Percentiles rank a stretch among this genome's conserved stretches.
phyloP scores from a whole-genome alignment of 306 rosid genomes.

The Cicer yamashitae region DNA sequence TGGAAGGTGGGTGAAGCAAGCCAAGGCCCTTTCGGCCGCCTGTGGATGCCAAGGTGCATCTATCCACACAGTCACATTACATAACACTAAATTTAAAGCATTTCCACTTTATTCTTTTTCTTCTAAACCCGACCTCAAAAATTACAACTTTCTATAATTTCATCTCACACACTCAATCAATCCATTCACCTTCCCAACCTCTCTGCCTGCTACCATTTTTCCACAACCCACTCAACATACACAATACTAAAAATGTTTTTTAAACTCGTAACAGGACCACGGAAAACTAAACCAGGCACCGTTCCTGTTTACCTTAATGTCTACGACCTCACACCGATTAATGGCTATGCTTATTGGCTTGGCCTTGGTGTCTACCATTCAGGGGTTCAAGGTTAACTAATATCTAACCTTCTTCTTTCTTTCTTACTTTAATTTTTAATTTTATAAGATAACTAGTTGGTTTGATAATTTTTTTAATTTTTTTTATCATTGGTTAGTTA shows the following conservation, averaged over 20 bases:
- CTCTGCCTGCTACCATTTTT: too few species aligned
- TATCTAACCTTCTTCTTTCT: neutral
- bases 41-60: conserved; percentile 1
- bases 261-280: conserved; percentile 53
- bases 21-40: conserved; percentile 21
- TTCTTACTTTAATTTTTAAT: too few species aligned
- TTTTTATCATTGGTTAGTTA: too few species aligned
- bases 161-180: neutral
- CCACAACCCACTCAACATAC: neutral
- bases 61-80: neutral
- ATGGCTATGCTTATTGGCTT: conserved; percentile 93
- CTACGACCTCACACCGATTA: conserved; percentile 88
- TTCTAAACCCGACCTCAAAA: neutral
- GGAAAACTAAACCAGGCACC: conserved; percentile 76
- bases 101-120: too few species aligned
- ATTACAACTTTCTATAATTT: neutral
- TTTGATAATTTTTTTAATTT: too few species aligned
- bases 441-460: too few species aligned
- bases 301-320: conserved; percentile 90
- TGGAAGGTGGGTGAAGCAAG: conserved; percentile 20
- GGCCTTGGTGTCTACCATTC: conserved; percentile 98
- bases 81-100: too few species aligned
- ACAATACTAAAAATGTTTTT: conserved; percentile 56
- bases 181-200: too few species aligned
- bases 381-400: conserved; percentile 88